phyloP scores from a whole-genome alignment of 768 basidiomycete genomes.

The Gyrodon lividus region DNA sequence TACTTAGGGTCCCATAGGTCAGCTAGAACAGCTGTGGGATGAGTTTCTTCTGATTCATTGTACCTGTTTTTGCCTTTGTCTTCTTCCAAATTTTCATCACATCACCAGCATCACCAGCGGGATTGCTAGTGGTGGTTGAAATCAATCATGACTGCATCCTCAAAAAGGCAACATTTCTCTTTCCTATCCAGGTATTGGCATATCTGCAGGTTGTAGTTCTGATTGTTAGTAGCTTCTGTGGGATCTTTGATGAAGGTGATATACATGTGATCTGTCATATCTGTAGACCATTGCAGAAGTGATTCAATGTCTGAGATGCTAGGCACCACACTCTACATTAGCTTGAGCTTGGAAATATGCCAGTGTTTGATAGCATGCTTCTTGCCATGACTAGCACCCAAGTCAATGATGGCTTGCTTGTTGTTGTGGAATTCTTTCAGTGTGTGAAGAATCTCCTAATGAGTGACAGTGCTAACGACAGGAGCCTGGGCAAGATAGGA shows the following conservation, averaged over 20 bases:
- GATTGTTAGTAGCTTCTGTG: conserved; percentile 29
- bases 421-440: conserved; percentile 32
- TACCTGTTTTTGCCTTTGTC: too few relatives aligned
- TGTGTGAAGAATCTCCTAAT: conserved; percentile 14
- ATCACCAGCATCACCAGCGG: not conserved
- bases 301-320: conserved; percentile 28
- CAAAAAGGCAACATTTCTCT: conserved; percentile 32
- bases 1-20: too few relatives aligned
- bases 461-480: conserved; percentile 20
- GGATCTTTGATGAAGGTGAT: conserved; percentile 34
- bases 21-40: too few relatives aligned
- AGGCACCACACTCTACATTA: conserved; percentile 34
- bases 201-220: conserved; percentile 35
- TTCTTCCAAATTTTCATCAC: too few relatives aligned
- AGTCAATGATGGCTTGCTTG: conserved; percentile 34
- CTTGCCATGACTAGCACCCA: conserved; percentile 20
- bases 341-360: conserved; percentile 42
- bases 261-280: conserved; percentile 33
- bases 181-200: conserved; percentile 29
- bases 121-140: too few relatives aligned
- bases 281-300: conserved; percentile 35
- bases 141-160: conserved; percentile 4
- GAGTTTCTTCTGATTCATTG: too few relatives aligned
- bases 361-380: conserved; percentile 32
- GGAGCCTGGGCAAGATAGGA: conserved; percentile 34